A percentile compares a stretch with the other conserved stretches of the same genome.
phyloP scores from a whole-genome alignment of 2,329 filamentous ascomycete species.

The Aspergillus pseudoglaucus region DNA sequence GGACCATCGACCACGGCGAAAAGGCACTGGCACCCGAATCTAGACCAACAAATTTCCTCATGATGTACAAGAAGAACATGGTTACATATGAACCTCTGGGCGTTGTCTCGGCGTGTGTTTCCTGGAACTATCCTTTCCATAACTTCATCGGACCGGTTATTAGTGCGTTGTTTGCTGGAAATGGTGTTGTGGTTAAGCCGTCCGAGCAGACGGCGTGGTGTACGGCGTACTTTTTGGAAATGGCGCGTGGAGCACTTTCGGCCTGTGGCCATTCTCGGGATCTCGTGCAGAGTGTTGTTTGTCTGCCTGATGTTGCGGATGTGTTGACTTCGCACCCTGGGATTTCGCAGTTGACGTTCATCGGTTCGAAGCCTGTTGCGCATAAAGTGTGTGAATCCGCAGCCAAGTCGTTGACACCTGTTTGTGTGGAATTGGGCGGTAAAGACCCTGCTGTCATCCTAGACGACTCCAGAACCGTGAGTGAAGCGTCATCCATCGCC shows the following conservation, averaged over 20 bases:
- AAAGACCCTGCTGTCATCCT: constrained; percentile 90
- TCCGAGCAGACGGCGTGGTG: constrained; percentile 97
- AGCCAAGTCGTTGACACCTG: constrained; percentile 75
- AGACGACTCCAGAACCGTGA: constrained; percentile 59
- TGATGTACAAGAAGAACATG: constrained; percentile 91
- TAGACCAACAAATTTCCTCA: constrained; percentile 81
- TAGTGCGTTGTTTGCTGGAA: constrained; percentile 82
- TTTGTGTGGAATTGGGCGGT: constrained; percentile 86
- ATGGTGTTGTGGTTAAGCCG: constrained; percentile 86
- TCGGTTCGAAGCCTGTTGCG: constrained; percentile 80
- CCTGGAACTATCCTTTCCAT: constrained; percentile 97
- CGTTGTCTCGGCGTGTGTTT: constrained; percentile 85
- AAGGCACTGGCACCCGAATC: constrained; percentile 64
- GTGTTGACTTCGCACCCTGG: constrained; percentile 77
- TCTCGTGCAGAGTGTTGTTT: constrained; percentile 76
- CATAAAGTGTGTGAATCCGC: constrained; percentile 83
- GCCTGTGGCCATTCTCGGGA: constrained; percentile 77
- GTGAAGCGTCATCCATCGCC: constrained; percentile 61
- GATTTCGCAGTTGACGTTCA: constrained; percentile 89
- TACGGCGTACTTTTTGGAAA: constrained; percentile 69
- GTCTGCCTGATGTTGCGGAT: constrained; percentile 77
- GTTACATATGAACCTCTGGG: constrained; percentile 89
- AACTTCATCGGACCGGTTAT: constrained; percentile 90
- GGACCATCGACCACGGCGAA: constrained; percentile 89
- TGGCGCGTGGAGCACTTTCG: constrained; percentile 70